phyloP scores from a whole-genome alignment of 148 eudicot species.

The Rhododendron kiyosumense region DNA sequence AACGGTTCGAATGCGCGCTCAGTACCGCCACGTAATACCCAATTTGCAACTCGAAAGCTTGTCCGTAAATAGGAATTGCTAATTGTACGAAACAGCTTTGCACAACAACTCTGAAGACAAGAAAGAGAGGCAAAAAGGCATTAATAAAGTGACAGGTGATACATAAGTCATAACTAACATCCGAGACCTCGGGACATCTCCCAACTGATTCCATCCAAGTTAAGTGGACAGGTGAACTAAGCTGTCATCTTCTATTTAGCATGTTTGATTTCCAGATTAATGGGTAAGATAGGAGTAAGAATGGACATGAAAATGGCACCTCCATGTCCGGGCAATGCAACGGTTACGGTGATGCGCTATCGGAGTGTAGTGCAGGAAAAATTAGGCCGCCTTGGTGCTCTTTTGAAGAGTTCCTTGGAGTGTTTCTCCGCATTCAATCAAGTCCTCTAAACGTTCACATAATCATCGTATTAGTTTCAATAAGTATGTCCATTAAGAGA shows the following conservation, averaged over 20 bases:
- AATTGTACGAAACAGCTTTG: not conserved
- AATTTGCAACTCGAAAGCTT: too few relatives aligned
- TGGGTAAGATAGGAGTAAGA: not conserved
- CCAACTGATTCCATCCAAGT: not conserved
- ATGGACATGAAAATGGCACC: not conserved
- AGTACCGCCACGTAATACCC: too few relatives aligned
- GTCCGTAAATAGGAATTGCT: not conserved
- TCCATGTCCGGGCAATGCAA: not conserved
- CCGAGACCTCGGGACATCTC: not conserved
- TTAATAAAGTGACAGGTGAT: not conserved
- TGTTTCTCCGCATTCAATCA: too few relatives aligned
- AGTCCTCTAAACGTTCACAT: too few relatives aligned
- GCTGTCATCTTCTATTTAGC: not conserved
- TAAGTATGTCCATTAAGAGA: too few relatives aligned
- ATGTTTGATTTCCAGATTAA: not conserved
- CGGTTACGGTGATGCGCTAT: too few relatives aligned
- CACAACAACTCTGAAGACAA: not conserved
- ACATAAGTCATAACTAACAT: not conserved
- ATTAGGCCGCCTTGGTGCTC: too few relatives aligned
- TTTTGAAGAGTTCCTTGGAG: too few relatives aligned
- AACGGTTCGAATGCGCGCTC: too few relatives aligned
- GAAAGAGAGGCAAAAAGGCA: not conserved
- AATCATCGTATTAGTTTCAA: too few relatives aligned
- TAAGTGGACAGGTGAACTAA: not conserved
- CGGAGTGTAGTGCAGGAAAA: too few relatives aligned